Percentiles rank a stretch among this genome's conserved stretches.
Conservation (phyloP, 768 basidiomycete species). For the Lentinula lateritia region DNA sequence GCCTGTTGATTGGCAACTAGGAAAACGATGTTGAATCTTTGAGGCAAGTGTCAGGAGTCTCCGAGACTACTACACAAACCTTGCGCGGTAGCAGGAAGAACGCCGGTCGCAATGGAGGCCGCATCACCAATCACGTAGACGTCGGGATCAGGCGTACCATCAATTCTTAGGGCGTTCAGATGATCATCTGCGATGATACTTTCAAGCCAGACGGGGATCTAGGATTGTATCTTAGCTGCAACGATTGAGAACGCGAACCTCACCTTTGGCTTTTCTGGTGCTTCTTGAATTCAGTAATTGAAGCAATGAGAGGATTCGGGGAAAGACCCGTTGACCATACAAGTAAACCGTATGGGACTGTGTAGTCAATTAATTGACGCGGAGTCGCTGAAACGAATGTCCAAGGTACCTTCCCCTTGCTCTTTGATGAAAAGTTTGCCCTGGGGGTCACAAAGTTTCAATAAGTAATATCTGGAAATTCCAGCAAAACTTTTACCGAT, state of each 20-base stretch:
- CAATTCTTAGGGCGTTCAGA: slow-evolving; percentile 53
- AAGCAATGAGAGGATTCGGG: slow-evolving; percentile 71
- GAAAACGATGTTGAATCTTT: slow-evolving; percentile 4
- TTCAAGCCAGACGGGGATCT: neutral
- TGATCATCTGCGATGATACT: slow-evolving; percentile 24
- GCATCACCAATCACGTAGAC: slow-evolving; percentile 85
- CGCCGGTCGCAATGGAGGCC: slow-evolving; percentile 47
- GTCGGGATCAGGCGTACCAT: slow-evolving; percentile 52
- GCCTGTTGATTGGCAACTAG: slow-evolving; percentile 77
- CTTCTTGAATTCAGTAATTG: slow-evolving; percentile 55
- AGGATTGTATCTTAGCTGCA: neutral
- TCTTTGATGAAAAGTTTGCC: slow-evolving; percentile 68
- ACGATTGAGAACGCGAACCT: neutral
- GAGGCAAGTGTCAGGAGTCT: slow-evolving; percentile 2
- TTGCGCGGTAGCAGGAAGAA: slow-evolving; percentile 83
- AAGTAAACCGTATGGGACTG: slow-evolving; percentile 76
- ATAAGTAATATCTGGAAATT: neutral
- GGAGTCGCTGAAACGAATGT: neutral
- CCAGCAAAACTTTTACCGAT: slow-evolving; percentile 26
- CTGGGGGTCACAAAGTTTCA: slow-evolving; percentile 22
- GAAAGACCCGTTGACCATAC: slow-evolving; percentile 88
- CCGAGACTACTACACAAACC: slow-evolving; percentile 29
- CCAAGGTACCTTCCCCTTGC: slow-evolving; percentile 55
- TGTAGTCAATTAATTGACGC: slow-evolving; percentile 4
- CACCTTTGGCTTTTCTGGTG: slow-evolving; percentile 54